phyloP scores from a whole-genome alignment of 1,284 basidiomycete species.

The Microbotryum lychnidis-dioicae region DNA sequence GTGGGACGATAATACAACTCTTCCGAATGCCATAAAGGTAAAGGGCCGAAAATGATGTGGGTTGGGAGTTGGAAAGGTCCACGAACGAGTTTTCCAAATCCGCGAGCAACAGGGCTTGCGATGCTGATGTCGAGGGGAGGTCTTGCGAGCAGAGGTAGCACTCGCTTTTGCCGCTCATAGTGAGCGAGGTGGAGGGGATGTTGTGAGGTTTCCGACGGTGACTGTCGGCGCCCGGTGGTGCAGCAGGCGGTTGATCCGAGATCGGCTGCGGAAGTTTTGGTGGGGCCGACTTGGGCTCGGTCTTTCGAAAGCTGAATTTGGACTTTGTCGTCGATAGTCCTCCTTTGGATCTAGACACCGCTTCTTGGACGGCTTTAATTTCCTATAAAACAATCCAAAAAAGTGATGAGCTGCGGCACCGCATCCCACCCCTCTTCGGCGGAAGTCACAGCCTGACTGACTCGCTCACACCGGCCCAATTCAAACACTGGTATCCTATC shows the following conservation, averaged over 20 bases:
- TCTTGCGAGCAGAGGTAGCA: conserved; percentile 5
- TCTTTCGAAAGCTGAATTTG: conserved; percentile 23
- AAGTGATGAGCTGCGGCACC: not conserved
- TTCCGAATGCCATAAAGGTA: conserved; percentile 8
- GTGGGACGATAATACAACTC: conserved; percentile 11
- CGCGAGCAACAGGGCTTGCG: conserved; percentile 3
- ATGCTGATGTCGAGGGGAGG: not conserved
- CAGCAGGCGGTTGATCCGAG: not conserved
- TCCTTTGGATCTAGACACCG: not conserved
- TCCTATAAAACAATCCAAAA: not conserved
- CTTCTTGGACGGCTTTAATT: conserved; percentile 1
- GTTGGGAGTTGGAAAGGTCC: conserved; percentile 3
- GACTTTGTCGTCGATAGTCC: not conserved
- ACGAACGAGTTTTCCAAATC: conserved; percentile 8
- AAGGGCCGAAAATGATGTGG: not conserved
- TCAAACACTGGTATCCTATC: conserved; percentile 14
- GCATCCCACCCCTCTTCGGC: too few species aligned
- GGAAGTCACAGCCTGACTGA: not conserved
- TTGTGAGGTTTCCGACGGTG: not conserved
- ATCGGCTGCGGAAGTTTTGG: not conserved
- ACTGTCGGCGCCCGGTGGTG: not conserved
- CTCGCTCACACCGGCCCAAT: conserved; percentile 12
- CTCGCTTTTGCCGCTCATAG: not conserved
- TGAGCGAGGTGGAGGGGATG: conserved; percentile 5
- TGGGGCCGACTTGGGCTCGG: not conserved